Evolutionary conservation across 139 green algal genomes (phyloP).

Genomic region (Picochlorum sp.): DNA sequence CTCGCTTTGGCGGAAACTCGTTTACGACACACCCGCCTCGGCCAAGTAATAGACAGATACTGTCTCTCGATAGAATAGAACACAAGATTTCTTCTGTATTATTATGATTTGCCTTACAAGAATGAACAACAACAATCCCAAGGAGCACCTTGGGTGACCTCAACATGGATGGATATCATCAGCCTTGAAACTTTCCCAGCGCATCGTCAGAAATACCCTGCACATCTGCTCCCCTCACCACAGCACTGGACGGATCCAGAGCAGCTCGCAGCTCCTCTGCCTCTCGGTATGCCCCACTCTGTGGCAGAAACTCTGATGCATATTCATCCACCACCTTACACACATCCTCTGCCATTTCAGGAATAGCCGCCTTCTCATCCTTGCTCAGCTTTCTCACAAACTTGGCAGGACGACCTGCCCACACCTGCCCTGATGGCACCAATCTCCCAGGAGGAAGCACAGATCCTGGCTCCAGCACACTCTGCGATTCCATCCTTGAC

Average conservation of each 20-base stretch:
- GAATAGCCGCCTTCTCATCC: conserved; percentile 31
- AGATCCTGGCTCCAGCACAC: conserved; percentile 64
- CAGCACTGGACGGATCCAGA: conserved; percentile 11
- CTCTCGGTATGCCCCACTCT: conserved; percentile 29
- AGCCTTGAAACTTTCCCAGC: background rate
- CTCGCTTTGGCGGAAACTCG: too few relatives aligned
- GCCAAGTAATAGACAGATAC: too few relatives aligned
- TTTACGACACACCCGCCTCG: too few relatives aligned
- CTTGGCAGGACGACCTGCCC: conserved; percentile 69
- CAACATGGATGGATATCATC: background rate
- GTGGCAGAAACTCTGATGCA: conserved; percentile 33
- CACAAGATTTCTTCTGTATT: too few relatives aligned
- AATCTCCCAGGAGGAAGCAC: conserved; percentile 70
- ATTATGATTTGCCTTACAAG: too few relatives aligned
- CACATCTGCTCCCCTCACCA: conserved; percentile 14
- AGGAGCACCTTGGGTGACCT: too few relatives aligned
- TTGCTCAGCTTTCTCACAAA: conserved; percentile 70
- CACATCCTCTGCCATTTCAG: conserved; percentile 11
- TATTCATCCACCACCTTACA: conserved; percentile 19
- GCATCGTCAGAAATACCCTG: background rate
- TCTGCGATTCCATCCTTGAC: conserved; percentile 60
- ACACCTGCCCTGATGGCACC: conserved; percentile 77
- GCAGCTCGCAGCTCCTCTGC: conserved; percentile 29
- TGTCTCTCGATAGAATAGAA: too few relatives aligned
- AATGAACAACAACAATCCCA: too few relatives aligned